Conservation (phyloP, 768 basidiomycete genomes). For the Exidia glandulosa region DNA sequence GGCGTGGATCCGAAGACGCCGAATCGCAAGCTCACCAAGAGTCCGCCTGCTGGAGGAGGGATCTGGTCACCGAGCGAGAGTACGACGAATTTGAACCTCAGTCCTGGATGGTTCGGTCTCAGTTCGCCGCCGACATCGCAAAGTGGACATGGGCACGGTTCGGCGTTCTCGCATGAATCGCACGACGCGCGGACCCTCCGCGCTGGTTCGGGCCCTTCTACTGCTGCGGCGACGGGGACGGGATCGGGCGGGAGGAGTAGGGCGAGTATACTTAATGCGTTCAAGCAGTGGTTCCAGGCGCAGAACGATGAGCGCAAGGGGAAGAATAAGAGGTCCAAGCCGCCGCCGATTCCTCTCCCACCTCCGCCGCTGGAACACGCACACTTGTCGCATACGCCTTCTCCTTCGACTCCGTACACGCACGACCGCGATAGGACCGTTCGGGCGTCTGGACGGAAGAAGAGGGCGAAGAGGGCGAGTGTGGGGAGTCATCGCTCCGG, state of each 20-base stretch:
- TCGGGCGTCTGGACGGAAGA: constrained; percentile 24
- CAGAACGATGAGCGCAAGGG: constrained; percentile 74
- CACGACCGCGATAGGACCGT: constrained; percentile 35
- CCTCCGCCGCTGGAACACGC: too few species aligned
- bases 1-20: constrained; percentile 53
- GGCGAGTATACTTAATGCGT: constrained; percentile 72
- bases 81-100: not conserved
- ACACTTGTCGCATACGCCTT: constrained; percentile 14
- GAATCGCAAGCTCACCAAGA: constrained; percentile 54
- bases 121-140: not conserved
- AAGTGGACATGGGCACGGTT: not conserved
- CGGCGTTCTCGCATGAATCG: not conserved
- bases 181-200: not conserved
- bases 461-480: constrained; percentile 19
- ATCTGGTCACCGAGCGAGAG: not conserved
- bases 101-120: not conserved
- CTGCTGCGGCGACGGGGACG: not conserved
- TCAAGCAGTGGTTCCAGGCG: constrained; percentile 69
- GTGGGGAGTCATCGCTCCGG: constrained; percentile 50
- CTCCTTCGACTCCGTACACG: constrained; percentile 19
- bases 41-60: constrained; percentile 33
- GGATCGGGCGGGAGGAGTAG: constrained; percentile 41
- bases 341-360: not conserved
- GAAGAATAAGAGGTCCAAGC: constrained; percentile 27
- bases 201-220: not conserved